Conservation (phyloP, 805 yeast genomes). For the Teunomyces gatunensis region DNA sequence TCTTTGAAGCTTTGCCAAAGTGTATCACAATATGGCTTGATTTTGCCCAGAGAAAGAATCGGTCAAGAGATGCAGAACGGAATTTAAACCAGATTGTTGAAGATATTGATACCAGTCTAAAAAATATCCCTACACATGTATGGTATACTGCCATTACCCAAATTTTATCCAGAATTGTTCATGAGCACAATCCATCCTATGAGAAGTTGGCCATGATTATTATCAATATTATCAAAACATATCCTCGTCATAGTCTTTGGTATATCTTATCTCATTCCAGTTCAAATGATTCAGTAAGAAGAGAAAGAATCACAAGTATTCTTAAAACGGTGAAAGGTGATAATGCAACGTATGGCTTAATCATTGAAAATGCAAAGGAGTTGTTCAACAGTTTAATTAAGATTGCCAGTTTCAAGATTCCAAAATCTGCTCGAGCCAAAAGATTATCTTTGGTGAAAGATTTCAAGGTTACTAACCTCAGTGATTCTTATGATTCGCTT, state of each 20-base stretch:
- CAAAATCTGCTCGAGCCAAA: conserved; percentile 31
- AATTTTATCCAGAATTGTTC: conserved; percentile 73
- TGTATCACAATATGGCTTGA: conserved; percentile 91
- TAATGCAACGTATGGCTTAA: conserved; percentile 12
- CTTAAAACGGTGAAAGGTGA: conserved; percentile 15
- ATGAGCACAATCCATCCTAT: conserved; percentile 55
- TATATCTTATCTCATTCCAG: conserved; percentile 67
- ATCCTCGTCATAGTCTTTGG: conserved; percentile 88
- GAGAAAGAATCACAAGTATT: conserved; percentile 24
- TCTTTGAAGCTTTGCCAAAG: conserved; percentile 85
- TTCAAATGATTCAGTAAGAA: conserved; percentile 43
- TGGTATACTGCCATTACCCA: conserved; percentile 91
- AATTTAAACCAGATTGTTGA: conserved; percentile 46
- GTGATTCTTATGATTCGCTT: conserved; percentile 38
- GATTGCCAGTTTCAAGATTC: conserved; percentile 40
- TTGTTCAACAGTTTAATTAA: conserved; percentile 43
- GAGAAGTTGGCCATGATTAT: conserved; percentile 58
- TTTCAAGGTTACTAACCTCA: conserved; percentile 32
- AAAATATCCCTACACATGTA: conserved; percentile 45
- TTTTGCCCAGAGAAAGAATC: conserved; percentile 42
- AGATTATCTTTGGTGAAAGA: conserved; percentile 40
- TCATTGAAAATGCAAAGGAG: conserved; percentile 26
- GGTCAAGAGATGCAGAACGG: conserved; percentile 30
- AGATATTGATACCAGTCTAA: conserved; percentile 44
- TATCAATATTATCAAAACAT: conserved; percentile 53